Base-by-base conservation (phyloP, 352 stramenopile genomes). In the Globisporangium orthogonon region DNA sequence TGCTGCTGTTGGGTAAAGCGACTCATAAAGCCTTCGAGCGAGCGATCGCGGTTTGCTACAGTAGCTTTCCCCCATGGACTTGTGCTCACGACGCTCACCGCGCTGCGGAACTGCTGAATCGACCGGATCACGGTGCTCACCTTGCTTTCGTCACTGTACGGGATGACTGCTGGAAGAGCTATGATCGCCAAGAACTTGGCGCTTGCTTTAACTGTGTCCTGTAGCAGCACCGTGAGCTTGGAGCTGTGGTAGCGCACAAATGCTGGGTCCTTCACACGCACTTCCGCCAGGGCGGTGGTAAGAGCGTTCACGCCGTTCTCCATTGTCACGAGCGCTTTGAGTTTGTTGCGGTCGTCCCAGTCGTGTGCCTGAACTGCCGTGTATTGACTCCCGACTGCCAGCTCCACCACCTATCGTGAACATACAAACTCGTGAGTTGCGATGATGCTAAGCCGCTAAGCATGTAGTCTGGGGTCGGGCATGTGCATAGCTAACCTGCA, bases 161-260 rank as follows among this genome's bases (percentile, higher is more conserved):
- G 35, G 45, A 61, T 54, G 52, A 31, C 7, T 13, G 62, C 62
- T 29, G 74, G 73, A 1, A 89, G 51, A 17, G 64, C 63, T 0
- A 71, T 71, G 4, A 89, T 50, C 11, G 50, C 56, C 4, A 89
- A 66, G 48, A 86, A 81, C 54, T 87, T 89, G 39, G 76, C 63
- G 7, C 59, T 71, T 5, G 66, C 52, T n/a, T 85, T 85, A n/a
- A 89, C 54, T 5, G 78, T 89, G 45, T 91, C 82, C 60, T 91
- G 82, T 33, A 91, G 67, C 31, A 91, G 56, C 29, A 89, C 74
- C 2, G 82, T 91, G 50, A 91, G 76, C 55, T 91, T 89, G 52
- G 82, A 89, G 56, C 74, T 77, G 64, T 91, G 78, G 53, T 89
- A 91, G 10, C 82, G 76, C 11, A 91, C 77, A 45, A 86, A 88